Evolutionary conservation across 2,329 filamentous ascomycete species (phyloP).

Genomic region (Immersiporthe knoxdaviesiana): DNA sequence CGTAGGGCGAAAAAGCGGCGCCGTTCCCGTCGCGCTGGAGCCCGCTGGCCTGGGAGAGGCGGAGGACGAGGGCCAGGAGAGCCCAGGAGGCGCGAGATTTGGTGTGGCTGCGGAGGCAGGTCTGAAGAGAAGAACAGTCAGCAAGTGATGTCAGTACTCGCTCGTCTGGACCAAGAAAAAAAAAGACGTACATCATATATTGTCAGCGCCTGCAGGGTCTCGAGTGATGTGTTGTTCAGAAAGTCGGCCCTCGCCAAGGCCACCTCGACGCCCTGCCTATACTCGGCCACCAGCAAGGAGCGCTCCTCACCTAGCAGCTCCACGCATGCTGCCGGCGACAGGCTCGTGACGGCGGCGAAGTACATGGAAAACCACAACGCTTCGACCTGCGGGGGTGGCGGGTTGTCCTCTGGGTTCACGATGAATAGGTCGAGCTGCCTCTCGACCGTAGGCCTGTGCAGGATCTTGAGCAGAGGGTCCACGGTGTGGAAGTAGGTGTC

Average conservation of each 20-base stretch:
- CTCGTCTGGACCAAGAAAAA: too few species aligned
- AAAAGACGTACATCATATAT: slow-evolving; percentile 42
- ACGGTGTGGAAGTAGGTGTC: slow-evolving; percentile 45
- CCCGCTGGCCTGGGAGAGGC: slow-evolving; percentile 47
- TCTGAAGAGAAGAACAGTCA: slow-evolving; percentile 27
- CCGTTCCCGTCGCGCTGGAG: slow-evolving; percentile 49
- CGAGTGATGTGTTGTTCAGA: slow-evolving; percentile 45
- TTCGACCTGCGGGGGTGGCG: slow-evolving; percentile 34
- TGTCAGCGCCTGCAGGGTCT: slow-evolving; percentile 46
- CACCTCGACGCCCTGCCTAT: slow-evolving; percentile 42
- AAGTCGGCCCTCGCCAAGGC: slow-evolving; percentile 48
- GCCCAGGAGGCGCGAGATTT: slow-evolving; percentile 48
- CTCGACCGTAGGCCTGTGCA: slow-evolving; percentile 47
- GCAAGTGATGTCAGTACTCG: background rate
- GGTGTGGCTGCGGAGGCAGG: slow-evolving; percentile 44
- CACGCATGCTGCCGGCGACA: slow-evolving; percentile 39
- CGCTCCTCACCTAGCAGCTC: slow-evolving; percentile 41
- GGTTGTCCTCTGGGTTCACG: slow-evolving; percentile 32
- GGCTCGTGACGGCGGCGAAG: slow-evolving; percentile 44
- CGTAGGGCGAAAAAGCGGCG: slow-evolving; percentile 48
- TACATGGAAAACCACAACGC: slow-evolving; percentile 49
- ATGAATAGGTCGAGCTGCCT: slow-evolving; percentile 36
- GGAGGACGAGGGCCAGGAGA: slow-evolving; percentile 45
- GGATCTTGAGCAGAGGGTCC: slow-evolving; percentile 49
- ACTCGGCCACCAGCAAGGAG: slow-evolving; percentile 38